Evolutionary conservation across 1,284 basidiomycete species (phyloP), one percentile per base, ranked within the genome.

Genomic region (Trametes versicolor): DNA sequence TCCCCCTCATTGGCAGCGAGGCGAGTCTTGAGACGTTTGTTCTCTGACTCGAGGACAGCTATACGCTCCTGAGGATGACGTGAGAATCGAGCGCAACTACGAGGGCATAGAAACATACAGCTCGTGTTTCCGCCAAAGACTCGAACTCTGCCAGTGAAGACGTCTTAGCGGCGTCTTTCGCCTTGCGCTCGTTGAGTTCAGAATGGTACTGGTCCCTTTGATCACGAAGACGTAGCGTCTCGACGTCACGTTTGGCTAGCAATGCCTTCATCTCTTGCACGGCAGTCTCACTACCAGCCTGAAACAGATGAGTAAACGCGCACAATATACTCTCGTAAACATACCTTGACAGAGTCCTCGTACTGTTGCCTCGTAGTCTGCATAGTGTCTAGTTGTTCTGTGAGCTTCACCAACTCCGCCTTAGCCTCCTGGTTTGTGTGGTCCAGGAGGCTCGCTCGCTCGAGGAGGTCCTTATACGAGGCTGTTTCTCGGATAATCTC

Each of bases 141-240:
- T 92, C 91, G 62, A 91, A 82, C 74, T 97, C 92, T 49, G 92
- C 86, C 6, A 87, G 74, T 19, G 89, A 88, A n/a, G 86, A 81
- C 49, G 84, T 73, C 75, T 90, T 92, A 60, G 88, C 81, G 49
- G 78, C 76, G 45, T 95, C 93, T 67, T 85, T 87, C 29, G 88
- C 85, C 74, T 87, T 90, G 61, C 91, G 84, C 74, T 96, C 94
- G 41, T 83, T 79, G 41, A 96, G 73, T 72, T 97, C 94, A 2
- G 90, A 87, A 15, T 80, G 79, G 51, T 86, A 81, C 66, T 95
- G 92, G 73, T 98, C 95, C 43, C 96, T 88, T 69, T 91, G 85
- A 54, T 92, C 91, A 29, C 96, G 88, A 37, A 98, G 81, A 51
- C 96, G 88, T 19, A 85, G 81, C 63, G 90, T 85, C 69, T 98